Evolutionary conservation across 2,329 filamentous ascomycete genomes (phyloP).

Genomic region (Fusarium pininemorale): DNA sequence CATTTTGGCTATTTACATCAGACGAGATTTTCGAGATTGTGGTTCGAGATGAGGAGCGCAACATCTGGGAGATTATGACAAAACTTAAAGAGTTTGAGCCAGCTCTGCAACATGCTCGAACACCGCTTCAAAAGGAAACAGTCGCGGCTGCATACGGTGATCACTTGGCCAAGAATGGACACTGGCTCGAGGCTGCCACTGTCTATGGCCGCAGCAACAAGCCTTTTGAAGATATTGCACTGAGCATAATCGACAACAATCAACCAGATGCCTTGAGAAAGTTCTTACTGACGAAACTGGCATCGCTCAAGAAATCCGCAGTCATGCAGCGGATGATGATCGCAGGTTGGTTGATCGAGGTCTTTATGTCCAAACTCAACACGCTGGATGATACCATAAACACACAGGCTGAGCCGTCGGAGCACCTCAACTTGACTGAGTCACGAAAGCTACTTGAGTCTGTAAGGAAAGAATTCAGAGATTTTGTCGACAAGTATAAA

Average conservation of each 20-base stretch:
- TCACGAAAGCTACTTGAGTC: constrained; percentile 75
- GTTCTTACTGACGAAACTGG: constrained; percentile 87
- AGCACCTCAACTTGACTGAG: constrained; percentile 75
- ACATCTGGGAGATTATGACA: constrained; percentile 95
- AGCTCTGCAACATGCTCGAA: constrained; percentile 85
- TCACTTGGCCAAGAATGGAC: constrained; percentile 81
- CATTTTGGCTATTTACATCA: constrained; percentile 94
- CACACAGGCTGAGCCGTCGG: constrained; percentile 83
- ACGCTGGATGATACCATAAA: constrained; percentile 93
- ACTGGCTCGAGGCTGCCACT: constrained; percentile 84
- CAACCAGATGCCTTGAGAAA: constrained; percentile 91
- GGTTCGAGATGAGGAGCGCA: constrained; percentile 86
- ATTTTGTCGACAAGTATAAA: constrained; percentile 88
- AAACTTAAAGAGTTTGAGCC: constrained; percentile 87
- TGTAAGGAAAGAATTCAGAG: constrained; percentile 82
- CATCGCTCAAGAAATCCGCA: constrained; percentile 80
- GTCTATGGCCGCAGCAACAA: constrained; percentile 97
- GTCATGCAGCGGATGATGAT: constrained; percentile 97
- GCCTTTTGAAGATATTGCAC: constrained; percentile 93
- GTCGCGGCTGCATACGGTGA: constrained; percentile 94
- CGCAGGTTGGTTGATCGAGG: constrained; percentile 91
- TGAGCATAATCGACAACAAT: constrained; percentile 88
- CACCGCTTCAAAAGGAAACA: constrained; percentile 83
- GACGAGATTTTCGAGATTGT: constrained; percentile 95
- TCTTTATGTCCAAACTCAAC: constrained; percentile 98